Conservation (phyloP, 2,329 filamentous ascomycete species). For the Coccinonectria pachysandricola region DNA sequence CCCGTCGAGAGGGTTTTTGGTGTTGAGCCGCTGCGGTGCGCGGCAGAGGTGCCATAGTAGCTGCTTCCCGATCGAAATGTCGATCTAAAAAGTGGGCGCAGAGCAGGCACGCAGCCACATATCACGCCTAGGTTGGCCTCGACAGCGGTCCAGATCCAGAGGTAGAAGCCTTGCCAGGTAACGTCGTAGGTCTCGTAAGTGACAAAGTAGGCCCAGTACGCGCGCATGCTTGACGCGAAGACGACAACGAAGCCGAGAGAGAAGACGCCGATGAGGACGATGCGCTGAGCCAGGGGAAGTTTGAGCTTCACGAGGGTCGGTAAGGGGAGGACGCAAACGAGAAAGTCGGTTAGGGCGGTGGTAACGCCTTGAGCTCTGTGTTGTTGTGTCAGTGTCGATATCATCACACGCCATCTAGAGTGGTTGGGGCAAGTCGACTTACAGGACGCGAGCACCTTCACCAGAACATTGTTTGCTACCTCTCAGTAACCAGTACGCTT, state of each 20-base stretch:
- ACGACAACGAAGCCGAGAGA: conserved; percentile 28
- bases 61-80: conserved; percentile 17
- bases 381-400: too few species aligned
- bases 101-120: conserved; percentile 28
- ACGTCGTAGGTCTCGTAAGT: conserved; percentile 28
- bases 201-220: conserved; percentile 27
- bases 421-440: too few species aligned
- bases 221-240: conserved; percentile 25
- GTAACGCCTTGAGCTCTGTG: conserved; percentile 22
- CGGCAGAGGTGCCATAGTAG: conserved; percentile 14
- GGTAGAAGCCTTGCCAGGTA: conserved; percentile 29
- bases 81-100: conserved; percentile 18
- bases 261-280: conserved; percentile 27
- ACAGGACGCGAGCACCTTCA: conserved; percentile 20
- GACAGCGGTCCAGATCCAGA: conserved; percentile 33
- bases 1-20: conserved; percentile 9
- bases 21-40: conserved; percentile 9
- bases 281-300: conserved; percentile 23
- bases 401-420: too few species aligned
- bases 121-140: conserved; percentile 32
- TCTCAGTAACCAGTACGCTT: conserved; percentile 15
- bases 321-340: conserved; percentile 28
- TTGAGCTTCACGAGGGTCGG: conserved; percentile 23
- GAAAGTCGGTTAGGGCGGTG: conserved; percentile 24
- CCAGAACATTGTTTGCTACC: conserved; percentile 18